Percentiles rank a stretch among this genome's conserved stretches.
These are phyloP conservation scores for Pleurotus platypus DNA, from an alignment of 768 basidiomycete genomes.

Conservation along the genomic window DNA sequence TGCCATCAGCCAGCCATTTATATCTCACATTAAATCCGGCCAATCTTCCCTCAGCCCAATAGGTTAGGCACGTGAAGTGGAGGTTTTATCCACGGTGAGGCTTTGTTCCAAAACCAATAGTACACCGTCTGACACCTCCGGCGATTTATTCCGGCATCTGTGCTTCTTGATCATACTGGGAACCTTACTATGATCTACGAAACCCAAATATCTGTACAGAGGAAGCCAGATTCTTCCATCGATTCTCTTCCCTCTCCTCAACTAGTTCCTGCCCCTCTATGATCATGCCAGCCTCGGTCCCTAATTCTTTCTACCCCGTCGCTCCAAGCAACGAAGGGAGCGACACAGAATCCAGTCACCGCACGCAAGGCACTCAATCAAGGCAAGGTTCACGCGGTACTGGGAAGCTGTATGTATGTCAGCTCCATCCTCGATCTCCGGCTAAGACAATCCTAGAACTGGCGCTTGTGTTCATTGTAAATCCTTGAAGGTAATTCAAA, in stretches of 20 bases:
- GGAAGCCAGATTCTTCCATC: neutral
- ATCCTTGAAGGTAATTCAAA: conserved; percentile 41
- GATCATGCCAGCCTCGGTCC: neutral
- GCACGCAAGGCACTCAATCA: neutral
- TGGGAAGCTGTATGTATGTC: conserved; percentile 1
- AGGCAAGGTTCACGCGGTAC: neutral
- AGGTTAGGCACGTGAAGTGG: conserved; percentile 4
- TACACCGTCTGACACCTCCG: conserved; percentile 1
- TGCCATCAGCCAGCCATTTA: neutral
- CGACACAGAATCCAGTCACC: conserved; percentile 1
- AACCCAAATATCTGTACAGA: neutral
- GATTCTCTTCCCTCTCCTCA: neutral
- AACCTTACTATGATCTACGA: conserved; percentile 5
- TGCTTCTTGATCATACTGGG: conserved; percentile 7
- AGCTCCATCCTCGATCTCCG: neutral
- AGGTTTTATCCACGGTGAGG: neutral
- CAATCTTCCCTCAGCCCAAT: neutral
- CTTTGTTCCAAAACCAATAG: neutral
- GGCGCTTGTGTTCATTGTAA: conserved; percentile 59
- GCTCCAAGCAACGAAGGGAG: neutral
- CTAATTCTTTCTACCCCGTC: neutral
- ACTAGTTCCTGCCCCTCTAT: neutral
- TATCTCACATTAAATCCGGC: neutral
- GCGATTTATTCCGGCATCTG: conserved; percentile 4
- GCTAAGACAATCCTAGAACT: conserved; percentile 25